Evolutionary conservation across 441 rosid species (phyloP).

Genomic region (Melastoma candidum): DNA sequence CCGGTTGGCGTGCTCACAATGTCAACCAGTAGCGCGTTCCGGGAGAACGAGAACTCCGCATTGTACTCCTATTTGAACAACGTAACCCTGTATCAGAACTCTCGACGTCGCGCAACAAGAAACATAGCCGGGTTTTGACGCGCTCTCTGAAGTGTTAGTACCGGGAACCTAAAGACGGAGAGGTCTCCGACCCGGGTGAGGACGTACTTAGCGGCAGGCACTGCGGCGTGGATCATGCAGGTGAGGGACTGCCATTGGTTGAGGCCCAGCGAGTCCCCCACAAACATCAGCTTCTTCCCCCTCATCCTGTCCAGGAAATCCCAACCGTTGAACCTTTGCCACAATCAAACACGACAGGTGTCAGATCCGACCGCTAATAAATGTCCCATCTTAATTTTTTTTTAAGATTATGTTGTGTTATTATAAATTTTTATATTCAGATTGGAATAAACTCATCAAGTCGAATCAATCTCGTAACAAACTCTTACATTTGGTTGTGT

Average conservation of each 20-base stretch:
- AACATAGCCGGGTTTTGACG: too few relatives aligned
- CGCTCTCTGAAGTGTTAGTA: background rate
- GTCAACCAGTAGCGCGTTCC: constrained; percentile 72
- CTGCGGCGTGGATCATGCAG: constrained; percentile 21
- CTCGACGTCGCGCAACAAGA: too few relatives aligned
- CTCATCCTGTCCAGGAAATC: constrained; percentile 16
- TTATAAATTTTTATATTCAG: too few relatives aligned
- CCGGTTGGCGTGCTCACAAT: constrained; percentile 26
- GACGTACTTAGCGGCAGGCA: constrained; percentile 12
- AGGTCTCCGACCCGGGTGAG: constrained; percentile 7
- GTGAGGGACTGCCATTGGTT: constrained; percentile 29
- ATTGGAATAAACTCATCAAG: too few relatives aligned
- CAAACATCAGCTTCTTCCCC: constrained; percentile 27
- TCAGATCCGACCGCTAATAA: too few relatives aligned
- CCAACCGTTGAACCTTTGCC: constrained; percentile 12
- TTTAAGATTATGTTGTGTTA: too few relatives aligned
- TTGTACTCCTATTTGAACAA: constrained; percentile 29
- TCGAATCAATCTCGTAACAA: too few relatives aligned
- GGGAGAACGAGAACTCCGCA: constrained; percentile 37
- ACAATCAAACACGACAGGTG: background rate
- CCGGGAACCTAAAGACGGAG: constrained; percentile 18
- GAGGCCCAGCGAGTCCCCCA: constrained; percentile 25
- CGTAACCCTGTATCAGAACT: background rate
- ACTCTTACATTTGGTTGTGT: too few relatives aligned
- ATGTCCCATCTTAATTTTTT: too few relatives aligned